Base-by-base conservation (phyloP, 2,329 filamentous ascomycete species). In the Hymenoscyphus salicellus region DNA sequence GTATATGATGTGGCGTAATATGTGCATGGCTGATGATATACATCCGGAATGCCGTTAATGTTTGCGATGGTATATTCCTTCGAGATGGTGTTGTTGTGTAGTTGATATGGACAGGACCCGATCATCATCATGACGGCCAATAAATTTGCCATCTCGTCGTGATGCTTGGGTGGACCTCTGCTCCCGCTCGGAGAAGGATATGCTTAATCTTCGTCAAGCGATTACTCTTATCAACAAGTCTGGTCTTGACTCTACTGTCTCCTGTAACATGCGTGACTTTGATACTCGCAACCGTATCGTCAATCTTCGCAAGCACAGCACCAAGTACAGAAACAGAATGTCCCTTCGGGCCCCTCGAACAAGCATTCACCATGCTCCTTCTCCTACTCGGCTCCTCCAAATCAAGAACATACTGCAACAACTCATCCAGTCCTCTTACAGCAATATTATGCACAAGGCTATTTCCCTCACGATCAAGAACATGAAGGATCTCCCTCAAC, bases 341-440 rank as follows among this genome's bases (percentile, higher is more conserved):
- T 2, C 64, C 64, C 26, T 66, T 55, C 5, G 64, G 64, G 1
- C 63, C 65, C 55, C 61, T 65, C 10, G 49, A 57, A 43, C 63
- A 68, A 1, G 60, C 62, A 55, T 72, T 72, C 11, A 71, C 70
- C 69, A 71, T 71, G 6, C 66, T 58, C 6, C 58, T 20, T 26
- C 67, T 30, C n/a, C 71, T 58, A 1, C 55, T 41, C 5, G 65
- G 65, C 1, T 66, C 60, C 32, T 70, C 69, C 30, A 72, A 65
- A 16, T 59, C 41, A 1, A 71, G 63, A 2, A 65, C 60, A 38
- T 71, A 71, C 10, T 66, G 59, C 10, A 72, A 61, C 17, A 70
- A 65, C 43, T 69, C 70, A 32, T 65, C 61, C 46, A 69, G 63
- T 10, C 69, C 70, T 4, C 69, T 62, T 7, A 64, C 66, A 20